Percentiles rank a stretch among this genome's conserved stretches.
Evolutionary conservation across 2,329 filamentous ascomycete species (phyloP).

Genomic region (Aspergillus sp.): DNA sequence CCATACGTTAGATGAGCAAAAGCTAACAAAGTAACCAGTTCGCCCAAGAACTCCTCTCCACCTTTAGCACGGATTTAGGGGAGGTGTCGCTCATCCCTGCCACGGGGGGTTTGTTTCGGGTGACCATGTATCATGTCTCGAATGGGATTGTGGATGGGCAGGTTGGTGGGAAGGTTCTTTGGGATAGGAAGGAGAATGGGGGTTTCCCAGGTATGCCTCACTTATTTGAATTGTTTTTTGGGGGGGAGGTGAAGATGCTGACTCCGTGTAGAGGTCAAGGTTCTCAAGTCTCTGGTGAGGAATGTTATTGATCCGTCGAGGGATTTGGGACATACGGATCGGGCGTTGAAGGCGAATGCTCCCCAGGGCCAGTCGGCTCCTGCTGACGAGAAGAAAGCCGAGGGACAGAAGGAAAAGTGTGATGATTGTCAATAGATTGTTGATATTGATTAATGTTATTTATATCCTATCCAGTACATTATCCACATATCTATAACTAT

Average conservation of each 20-base stretch:
- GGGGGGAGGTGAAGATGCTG: not conserved
- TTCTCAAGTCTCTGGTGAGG: constrained; percentile 77
- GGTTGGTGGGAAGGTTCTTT: constrained; percentile 58
- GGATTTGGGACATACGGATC: constrained; percentile 77
- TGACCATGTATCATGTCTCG: constrained; percentile 53
- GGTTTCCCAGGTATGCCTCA: constrained; percentile 68
- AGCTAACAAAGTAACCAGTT: constrained; percentile 53
- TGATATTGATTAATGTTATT: not conserved
- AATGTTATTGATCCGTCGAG: constrained; percentile 75
- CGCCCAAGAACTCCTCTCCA: constrained; percentile 91
- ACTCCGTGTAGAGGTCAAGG: constrained; percentile 66
- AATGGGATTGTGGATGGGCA: constrained; percentile 13
- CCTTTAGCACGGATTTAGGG: constrained; percentile 76
- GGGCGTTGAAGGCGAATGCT: constrained; percentile 30
- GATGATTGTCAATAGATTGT: constrained; percentile 21
- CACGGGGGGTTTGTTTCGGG: constrained; percentile 77
- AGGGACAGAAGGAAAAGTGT: constrained; percentile 13
- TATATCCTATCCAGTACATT: not conserved
- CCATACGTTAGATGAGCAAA: not conserved
- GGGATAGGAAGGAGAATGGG: constrained; percentile 82
- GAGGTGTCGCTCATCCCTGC: constrained; percentile 83
- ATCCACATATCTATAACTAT: not conserved
- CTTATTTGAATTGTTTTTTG: not conserved
- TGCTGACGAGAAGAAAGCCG: constrained; percentile 27
- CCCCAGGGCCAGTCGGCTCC: constrained; percentile 21